A percentile compares a stretch with the other conserved stretches of the same genome.
These are phyloP conservation scores for Pseudoneurospora amorphoporcata DNA, from an alignment of 495 filamentous ascomycete genomes.

Conservation along the genomic window DNA sequence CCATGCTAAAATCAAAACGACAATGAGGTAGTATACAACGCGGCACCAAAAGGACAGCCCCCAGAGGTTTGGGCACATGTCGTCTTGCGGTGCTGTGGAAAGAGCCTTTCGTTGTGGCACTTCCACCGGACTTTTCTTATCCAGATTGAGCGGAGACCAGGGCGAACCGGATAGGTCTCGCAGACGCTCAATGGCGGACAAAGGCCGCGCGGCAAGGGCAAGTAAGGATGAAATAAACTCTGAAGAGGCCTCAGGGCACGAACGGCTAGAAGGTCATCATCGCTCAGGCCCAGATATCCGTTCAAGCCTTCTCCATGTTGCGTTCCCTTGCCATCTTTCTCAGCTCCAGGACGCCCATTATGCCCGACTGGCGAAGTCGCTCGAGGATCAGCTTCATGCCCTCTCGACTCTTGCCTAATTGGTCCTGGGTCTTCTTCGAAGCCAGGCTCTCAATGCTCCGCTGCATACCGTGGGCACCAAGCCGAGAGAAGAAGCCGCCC, in stretches of 20 bases:
- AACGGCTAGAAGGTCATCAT: background rate
- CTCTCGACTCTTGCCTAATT: slow-evolving; percentile 77
- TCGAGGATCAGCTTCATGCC: slow-evolving; percentile 94
- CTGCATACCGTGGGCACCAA: slow-evolving; percentile 75
- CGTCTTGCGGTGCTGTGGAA: background rate
- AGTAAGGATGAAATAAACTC: background rate
- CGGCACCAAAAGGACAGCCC: background rate
- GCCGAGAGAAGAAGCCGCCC: slow-evolving; percentile 33
- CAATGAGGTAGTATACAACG: background rate
- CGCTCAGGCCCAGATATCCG: background rate
- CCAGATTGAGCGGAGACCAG: background rate
- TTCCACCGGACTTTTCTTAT: background rate
- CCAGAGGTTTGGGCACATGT: background rate
- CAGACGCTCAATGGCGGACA: background rate
- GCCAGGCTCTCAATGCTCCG: slow-evolving; percentile 85
- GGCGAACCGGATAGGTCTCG: background rate
- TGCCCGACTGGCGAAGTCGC: slow-evolving; percentile 63
- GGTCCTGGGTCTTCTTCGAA: slow-evolving; percentile 69
- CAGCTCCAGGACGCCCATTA: slow-evolving; percentile 79
- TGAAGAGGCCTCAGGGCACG: background rate
- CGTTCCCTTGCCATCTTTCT: slow-evolving; percentile 44
- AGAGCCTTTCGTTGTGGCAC: background rate
- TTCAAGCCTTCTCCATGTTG: slow-evolving; percentile 11
- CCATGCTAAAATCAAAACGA: slow-evolving; percentile 1
- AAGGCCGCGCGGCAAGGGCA: background rate